These are phyloP conservation scores for Uronychia setigera DNA, from an alignment of 73 alveolate genomes.

Conservation along the genomic window DNA sequence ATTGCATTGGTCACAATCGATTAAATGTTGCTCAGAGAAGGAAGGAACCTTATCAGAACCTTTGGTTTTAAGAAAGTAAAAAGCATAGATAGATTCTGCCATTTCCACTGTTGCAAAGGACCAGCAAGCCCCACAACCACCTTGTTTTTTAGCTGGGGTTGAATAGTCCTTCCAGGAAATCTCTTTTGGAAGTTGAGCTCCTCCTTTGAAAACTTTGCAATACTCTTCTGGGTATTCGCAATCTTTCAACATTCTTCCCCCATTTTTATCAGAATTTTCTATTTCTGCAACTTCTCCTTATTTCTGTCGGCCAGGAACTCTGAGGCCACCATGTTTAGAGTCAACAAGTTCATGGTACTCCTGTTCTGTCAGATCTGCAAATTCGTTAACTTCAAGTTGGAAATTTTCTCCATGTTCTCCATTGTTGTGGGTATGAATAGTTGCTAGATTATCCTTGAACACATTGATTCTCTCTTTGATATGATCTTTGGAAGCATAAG, in stretches of 20 bases:
- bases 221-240: not conserved
- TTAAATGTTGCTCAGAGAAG: constrained; percentile 67
- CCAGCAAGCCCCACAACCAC: constrained; percentile 21
- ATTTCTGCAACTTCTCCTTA: not conserved
- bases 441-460: too few species aligned
- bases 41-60: not conserved
- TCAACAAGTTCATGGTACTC: not conserved
- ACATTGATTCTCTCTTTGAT: not conserved
- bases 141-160: not conserved
- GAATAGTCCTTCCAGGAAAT: not conserved
- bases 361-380: not conserved
- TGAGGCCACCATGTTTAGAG: too few species aligned
- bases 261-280: too few species aligned
- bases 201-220: not conserved
- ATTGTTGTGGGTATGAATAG: not conserved
- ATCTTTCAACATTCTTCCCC: not conserved
- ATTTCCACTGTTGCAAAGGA: not conserved
- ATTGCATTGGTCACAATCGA: constrained; percentile 65
- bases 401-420: not conserved
- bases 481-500: not conserved
- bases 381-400: not conserved
- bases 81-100: not conserved
- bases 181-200: not conserved
- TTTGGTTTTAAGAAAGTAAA: not conserved
- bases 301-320: too few species aligned